Base-by-base conservation (phyloP, 441 rosid species). In the Croton setiger region DNA sequence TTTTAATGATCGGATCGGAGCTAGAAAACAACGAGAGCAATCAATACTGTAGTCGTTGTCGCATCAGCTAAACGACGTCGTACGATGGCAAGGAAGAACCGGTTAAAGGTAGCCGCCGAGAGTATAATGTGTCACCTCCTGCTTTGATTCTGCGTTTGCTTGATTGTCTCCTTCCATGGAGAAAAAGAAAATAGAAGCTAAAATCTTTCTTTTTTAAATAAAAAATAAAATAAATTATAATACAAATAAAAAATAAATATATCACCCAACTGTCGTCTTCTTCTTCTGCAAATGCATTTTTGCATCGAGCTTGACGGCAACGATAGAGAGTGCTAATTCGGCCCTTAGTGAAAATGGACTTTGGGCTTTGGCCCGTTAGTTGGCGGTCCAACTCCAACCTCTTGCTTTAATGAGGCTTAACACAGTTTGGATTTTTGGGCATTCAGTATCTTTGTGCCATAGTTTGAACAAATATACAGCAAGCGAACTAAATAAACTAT, bases 1-100 rank as follows among this genome's bases (percentile, higher is more conserved):
- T 55, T 73, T 71, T 20, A 52, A 68, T 60, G 83, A 80, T 79
- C 76, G 75, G 75, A 64, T 63, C 56, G 54, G 44, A 70, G 57
- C 61, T 13, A 13, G 66, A 43, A 8, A 55, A 31, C n/a, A 52
- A 21, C 12, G 17, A 49, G 20, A 23, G 52, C 14, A 36, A 31
- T 31, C 21, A 48, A n/a, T 64, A 27, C 27, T 4, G 36, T 17
- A 20, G 53, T 11, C 52, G 39, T 64, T 17, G 44, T 11, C 33
- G 33, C 48, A 7, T 44, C 14, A 1, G 17, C 13, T 1, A 47
- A 53, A 11, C 45, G 56, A 48, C 6, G 23, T 13, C 44, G 31
- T 37, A n/a, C 23, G 15, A 47, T 1, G 4, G 10, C 39, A 27
- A 35, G 48, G 67, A 51, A 51, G 41, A 5, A 12, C 8, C 5